Conservation (phyloP, 352 stramenopile species). For the Phytopythium kandeliae region DNA sequence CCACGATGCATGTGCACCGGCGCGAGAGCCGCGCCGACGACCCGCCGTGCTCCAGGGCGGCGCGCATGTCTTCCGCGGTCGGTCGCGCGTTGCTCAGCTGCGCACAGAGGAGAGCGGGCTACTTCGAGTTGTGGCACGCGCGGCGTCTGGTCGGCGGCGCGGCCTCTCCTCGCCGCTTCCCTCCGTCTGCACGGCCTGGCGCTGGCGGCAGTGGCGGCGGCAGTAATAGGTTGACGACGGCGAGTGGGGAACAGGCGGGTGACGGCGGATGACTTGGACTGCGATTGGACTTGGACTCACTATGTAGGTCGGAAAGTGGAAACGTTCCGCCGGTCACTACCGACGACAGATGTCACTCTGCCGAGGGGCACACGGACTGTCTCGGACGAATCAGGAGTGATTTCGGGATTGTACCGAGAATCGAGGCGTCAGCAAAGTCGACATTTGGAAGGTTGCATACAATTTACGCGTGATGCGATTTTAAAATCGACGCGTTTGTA, state of each 20-base stretch:
- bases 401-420: no score
- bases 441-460: neutral
- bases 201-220: neutral
- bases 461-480: no score
- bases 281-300: neutral
- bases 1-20: constrained; percentile 64
- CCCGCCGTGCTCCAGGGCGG: neutral
- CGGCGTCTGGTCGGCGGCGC: no score
- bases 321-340: neutral
- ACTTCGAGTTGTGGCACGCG: no score
- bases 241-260: neutral
- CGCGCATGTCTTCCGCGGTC: neutral
- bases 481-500: neutral
- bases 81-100: neutral
- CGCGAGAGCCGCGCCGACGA: constrained; percentile 20
- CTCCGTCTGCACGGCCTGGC: neutral
- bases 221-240: constrained; percentile 6
- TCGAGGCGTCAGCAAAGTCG: neutral
- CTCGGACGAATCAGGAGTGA: neutral
- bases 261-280: no score
- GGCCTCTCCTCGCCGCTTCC: neutral
- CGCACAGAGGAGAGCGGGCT: no score
- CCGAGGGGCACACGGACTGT: neutral
- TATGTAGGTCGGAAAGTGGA: neutral
- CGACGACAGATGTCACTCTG: neutral